These are phyloP conservation scores for Sclerospora graminicola DNA, from an alignment of 352 stramenopile species.

Conservation along the genomic window DNA sequence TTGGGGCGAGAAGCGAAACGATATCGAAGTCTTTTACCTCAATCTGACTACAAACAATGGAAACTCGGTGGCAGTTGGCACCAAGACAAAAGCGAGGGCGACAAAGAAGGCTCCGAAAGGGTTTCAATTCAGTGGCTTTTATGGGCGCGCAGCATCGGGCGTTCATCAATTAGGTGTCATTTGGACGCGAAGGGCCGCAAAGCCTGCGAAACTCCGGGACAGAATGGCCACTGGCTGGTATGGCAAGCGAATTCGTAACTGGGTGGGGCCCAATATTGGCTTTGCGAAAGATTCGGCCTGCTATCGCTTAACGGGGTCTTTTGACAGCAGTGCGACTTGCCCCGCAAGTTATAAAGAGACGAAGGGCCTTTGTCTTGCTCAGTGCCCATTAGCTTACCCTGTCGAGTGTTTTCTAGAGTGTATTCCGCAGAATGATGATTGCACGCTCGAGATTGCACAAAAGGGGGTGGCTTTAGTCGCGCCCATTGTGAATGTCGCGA, in stretches of 20 bases:
- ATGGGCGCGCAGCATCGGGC: slow-evolving; percentile 9
- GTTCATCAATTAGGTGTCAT: slow-evolving; percentile 16
- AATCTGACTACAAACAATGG: slow-evolving; percentile 10
- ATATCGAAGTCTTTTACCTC: slow-evolving; percentile 25
- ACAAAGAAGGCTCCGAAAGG: slow-evolving; percentile 7
- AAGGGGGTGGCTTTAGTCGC: slow-evolving; percentile 18
- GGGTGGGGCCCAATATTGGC: slow-evolving; percentile 13
- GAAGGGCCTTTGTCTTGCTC: slow-evolving; percentile 2
- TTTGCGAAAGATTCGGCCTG: slow-evolving; percentile 9
- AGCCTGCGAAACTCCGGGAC: slow-evolving; percentile 6
- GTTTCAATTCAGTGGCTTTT: slow-evolving; percentile 18
- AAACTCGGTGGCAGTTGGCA: slow-evolving; percentile 7
- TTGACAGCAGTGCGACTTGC: slow-evolving; percentile 5
- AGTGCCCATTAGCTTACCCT: slow-evolving; percentile 41
- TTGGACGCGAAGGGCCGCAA: slow-evolving; percentile 15
- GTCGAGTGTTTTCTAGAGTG: slow-evolving; percentile 40
- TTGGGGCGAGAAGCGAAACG: slow-evolving; percentile 9
- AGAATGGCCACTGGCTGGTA: slow-evolving; percentile 17
- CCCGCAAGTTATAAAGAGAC: slow-evolving; percentile 6
- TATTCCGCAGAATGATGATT: slow-evolving; percentile 29
- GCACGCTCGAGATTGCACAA: slow-evolving; percentile 17
- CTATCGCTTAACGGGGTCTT: slow-evolving; percentile 4
- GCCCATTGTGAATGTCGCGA: slow-evolving; percentile 10
- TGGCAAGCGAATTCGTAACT: slow-evolving; percentile 19
- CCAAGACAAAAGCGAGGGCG: slow-evolving; percentile 4